Evolutionary conservation across 768 basidiomycete species (phyloP).

Genomic region (Lyophyllum decastes): DNA sequence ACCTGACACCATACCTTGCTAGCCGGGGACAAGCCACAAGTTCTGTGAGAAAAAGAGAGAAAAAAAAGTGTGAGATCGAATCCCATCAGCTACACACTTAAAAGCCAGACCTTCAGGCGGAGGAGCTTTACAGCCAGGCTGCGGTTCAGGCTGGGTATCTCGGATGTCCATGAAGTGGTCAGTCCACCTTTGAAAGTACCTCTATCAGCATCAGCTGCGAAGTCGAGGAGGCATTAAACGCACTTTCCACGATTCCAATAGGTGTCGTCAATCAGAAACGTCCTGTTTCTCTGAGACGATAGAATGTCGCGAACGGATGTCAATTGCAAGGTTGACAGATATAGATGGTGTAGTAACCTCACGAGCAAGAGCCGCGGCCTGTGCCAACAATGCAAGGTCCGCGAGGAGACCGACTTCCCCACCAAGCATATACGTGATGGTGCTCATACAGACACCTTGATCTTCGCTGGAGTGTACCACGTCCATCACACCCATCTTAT

Average conservation of each 20-base stretch:
- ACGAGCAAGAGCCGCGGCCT: slow-evolving; percentile 64
- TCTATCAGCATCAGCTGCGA: background rate
- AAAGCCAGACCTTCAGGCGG: slow-evolving; percentile 54
- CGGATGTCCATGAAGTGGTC: slow-evolving; percentile 65
- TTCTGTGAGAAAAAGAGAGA: slow-evolving; percentile 38
- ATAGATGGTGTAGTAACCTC: slow-evolving; percentile 43
- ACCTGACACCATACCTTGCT: slow-evolving; percentile 48
- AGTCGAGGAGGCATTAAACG: slow-evolving; percentile 18
- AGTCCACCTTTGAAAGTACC: slow-evolving; percentile 47
- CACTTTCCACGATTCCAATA: slow-evolving; percentile 77
- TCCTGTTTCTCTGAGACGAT: slow-evolving; percentile 51
- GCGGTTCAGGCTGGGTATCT: slow-evolving; percentile 56
- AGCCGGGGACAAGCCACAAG: slow-evolving; percentile 72
- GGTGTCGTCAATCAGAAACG: slow-evolving; percentile 69
- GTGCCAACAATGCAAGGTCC: slow-evolving; percentile 68
- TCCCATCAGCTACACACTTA: too few species aligned
- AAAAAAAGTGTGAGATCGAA: too few species aligned
- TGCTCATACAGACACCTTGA: slow-evolving; percentile 49
- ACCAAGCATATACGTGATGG: slow-evolving; percentile 73
- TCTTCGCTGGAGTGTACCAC: slow-evolving; percentile 32
- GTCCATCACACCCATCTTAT: slow-evolving; percentile 33
- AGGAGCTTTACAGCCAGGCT: slow-evolving; percentile 63
- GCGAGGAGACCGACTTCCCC: slow-evolving; percentile 65
- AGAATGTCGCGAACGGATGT: too few species aligned
- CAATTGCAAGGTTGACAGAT: background rate